Percentiles rank a stretch among this genome's conserved stretches.
phyloP scores from a whole-genome alignment of 305 asterid species.

The Fraxinus angustifolia region DNA sequence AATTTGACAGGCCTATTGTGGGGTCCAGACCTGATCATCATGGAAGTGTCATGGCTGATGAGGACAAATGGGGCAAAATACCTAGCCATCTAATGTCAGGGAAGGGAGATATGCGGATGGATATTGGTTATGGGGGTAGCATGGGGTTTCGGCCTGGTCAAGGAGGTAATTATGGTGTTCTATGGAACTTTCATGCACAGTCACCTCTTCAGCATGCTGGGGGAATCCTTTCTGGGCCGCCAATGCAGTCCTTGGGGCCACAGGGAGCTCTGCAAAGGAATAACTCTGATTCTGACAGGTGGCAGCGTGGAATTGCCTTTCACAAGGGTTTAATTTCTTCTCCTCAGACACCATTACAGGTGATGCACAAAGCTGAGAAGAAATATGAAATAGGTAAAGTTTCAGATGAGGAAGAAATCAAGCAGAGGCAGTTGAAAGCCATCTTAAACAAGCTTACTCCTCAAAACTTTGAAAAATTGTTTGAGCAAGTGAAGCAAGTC shows the following conservation, averaged over 20 bases:
- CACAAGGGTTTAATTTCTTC: background rate
- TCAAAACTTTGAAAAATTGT: slow-evolving; percentile 73
- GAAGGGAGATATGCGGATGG: slow-evolving; percentile 38
- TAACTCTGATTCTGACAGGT: background rate
- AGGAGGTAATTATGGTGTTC: slow-evolving; percentile 46
- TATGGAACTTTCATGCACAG: slow-evolving; percentile 51
- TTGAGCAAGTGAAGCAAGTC: slow-evolving; percentile 66
- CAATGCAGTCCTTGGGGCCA: slow-evolving; percentile 44
- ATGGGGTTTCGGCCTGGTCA: slow-evolving; percentile 46
- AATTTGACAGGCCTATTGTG: slow-evolving; percentile 50
- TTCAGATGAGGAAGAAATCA: slow-evolving; percentile 67
- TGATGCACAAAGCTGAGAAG: slow-evolving; percentile 75
- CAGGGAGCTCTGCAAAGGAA: slow-evolving; percentile 26
- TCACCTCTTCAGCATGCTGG: slow-evolving; percentile 41
- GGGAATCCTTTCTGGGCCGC: slow-evolving; percentile 52
- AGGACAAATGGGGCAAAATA: slow-evolving; percentile 49
- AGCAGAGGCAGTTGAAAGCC: slow-evolving; percentile 74
- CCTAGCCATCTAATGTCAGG: slow-evolving; percentile 38
- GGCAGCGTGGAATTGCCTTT: background rate
- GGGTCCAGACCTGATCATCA: slow-evolving; percentile 40
- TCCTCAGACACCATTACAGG: slow-evolving; percentile 18
- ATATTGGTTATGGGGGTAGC: slow-evolving; percentile 32
- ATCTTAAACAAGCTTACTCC: slow-evolving; percentile 89
- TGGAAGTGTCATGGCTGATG: slow-evolving; percentile 52
- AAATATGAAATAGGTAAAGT: slow-evolving; percentile 64